phyloP scores from a whole-genome alignment of 306 rosid species.

The Lathyrus sativus region DNA sequence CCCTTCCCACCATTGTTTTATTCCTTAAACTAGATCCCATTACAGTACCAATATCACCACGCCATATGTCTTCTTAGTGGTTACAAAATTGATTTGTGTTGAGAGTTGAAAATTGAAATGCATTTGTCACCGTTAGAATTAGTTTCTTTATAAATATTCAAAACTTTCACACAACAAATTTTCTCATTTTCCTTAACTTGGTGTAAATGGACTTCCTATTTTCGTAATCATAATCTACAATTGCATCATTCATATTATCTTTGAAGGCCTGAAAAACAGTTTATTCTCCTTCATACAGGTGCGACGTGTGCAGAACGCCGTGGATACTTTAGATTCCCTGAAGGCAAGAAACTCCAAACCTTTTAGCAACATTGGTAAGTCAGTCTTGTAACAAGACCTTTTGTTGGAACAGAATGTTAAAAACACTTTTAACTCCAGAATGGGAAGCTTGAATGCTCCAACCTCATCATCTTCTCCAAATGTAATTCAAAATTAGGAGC shows the following conservation, averaged over 20 bases:
- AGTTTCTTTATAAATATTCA: not conserved
- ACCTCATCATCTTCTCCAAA: slow-evolving; percentile 50
- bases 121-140: not conserved
- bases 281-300: slow-evolving; percentile 53
- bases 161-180: not conserved
- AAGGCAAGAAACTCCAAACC: slow-evolving; percentile 66
- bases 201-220: not conserved
- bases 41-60: not conserved
- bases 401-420: no score
- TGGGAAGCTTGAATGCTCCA: slow-evolving; percentile 74
- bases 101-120: slow-evolving; percentile 17
- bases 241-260: slow-evolving; percentile 11
- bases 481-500: slow-evolving; percentile 56
- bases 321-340: slow-evolving; percentile 65
- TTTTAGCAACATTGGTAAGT: slow-evolving; percentile 43
- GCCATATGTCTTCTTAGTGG: not conserved
- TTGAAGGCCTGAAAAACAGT: slow-evolving; percentile 28
- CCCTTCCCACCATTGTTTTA: slow-evolving; percentile 20
- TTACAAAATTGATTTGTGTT: not conserved
- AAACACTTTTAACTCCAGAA: not conserved
- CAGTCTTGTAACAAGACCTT: slow-evolving; percentile 59
- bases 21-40: not conserved
- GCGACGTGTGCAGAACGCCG: slow-evolving; percentile 69
- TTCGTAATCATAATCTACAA: slow-evolving; percentile 3
- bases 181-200: not conserved